Evolutionary conservation across 768 basidiomycete species (phyloP).

Genomic region (Leccinellum luteum): DNA sequence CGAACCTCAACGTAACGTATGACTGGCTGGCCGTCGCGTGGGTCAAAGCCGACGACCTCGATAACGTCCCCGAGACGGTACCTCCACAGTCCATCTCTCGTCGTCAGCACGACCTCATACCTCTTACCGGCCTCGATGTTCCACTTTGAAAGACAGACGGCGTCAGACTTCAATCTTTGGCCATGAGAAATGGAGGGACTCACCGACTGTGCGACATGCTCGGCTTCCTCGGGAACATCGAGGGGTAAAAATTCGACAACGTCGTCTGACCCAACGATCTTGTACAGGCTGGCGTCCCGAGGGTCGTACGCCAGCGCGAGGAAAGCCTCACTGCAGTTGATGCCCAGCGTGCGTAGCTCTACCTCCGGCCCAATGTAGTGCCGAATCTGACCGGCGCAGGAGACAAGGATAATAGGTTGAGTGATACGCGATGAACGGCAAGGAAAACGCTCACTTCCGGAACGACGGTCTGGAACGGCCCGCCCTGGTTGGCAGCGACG

Average conservation of each 20-base stretch:
- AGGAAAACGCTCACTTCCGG: constrained; percentile 13
- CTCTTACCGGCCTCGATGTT: constrained; percentile 15
- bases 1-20: constrained; percentile 25
- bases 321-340: constrained; percentile 24
- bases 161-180: no score
- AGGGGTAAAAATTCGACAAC: constrained; percentile 20
- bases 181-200: neutral
- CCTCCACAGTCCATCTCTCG: constrained; percentile 26
- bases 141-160: constrained; percentile 12
- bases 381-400: constrained; percentile 7
- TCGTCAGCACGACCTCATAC: constrained; percentile 24
- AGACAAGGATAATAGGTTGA: neutral
- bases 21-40: constrained; percentile 18
- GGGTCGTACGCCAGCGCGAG: constrained; percentile 22
- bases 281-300: constrained; percentile 22
- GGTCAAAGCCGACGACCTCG: constrained; percentile 22
- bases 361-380: constrained; percentile 20
- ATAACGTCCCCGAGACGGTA: constrained; percentile 22
- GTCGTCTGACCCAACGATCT: constrained; percentile 25
- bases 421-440: neutral
- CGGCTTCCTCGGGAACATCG: constrained; percentile 22
- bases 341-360: constrained; percentile 16
- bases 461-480: constrained; percentile 20
- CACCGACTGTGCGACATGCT: constrained; percentile 18
- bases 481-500: constrained; percentile 22